phyloP scores from a whole-genome alignment of 2,329 filamentous ascomycete species.

The Scedosporium dehoogii region DNA sequence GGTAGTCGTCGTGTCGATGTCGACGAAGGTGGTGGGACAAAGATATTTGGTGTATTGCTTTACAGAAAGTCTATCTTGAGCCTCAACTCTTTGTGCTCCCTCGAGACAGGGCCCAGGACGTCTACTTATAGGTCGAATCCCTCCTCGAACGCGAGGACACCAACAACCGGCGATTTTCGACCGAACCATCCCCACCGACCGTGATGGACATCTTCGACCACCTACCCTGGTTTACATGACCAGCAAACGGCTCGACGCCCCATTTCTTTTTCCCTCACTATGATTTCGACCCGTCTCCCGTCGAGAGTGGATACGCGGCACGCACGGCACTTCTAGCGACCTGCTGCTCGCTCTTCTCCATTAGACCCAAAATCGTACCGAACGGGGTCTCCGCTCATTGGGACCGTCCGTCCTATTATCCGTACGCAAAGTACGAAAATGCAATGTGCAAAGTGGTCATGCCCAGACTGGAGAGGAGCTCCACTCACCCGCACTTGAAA shows the following conservation, averaged over 20 bases:
- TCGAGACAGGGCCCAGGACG: neutral
- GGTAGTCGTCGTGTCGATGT: neutral
- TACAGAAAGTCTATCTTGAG: neutral
- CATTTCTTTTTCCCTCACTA: neutral
- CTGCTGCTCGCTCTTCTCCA: neutral
- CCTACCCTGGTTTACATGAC: neutral
- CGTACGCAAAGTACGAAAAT: neutral
- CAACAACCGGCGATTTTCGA: neutral
- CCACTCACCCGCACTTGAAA: too few species aligned
- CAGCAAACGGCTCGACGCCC: neutral
- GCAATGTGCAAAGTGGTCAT: neutral
- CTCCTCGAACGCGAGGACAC: neutral
- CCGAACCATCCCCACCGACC: neutral
- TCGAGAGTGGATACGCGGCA: neutral
- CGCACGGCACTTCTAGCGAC: neutral
- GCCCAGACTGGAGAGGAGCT: neutral
- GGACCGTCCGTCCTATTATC: conserved; percentile 1
- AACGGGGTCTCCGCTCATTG: neutral
- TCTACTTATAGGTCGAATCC: neutral
- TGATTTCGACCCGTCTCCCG: neutral
- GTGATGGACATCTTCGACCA: neutral
- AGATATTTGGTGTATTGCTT: neutral
- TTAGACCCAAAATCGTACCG: neutral
- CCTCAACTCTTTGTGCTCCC: neutral
- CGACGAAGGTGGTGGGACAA: neutral